phyloP scores from a whole-genome alignment of 2,329 filamentous ascomycete species.

The Fulvia fulva region DNA sequence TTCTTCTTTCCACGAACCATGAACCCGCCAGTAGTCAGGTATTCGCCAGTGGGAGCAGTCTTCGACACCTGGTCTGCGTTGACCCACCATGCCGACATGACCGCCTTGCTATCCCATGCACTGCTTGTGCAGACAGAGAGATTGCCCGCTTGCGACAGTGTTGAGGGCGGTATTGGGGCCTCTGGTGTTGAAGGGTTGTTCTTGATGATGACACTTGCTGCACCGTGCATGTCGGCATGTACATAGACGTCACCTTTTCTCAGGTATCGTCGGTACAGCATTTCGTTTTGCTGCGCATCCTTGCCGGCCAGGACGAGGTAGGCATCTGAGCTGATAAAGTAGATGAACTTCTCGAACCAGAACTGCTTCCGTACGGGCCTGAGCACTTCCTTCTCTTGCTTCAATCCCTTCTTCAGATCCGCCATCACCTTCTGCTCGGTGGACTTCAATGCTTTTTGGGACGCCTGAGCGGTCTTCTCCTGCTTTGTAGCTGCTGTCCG shows the following conservation, averaged over 20 bases:
- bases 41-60: constrained; percentile 73
- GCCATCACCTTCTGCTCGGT: constrained; percentile 83
- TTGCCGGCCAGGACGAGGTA: constrained; percentile 85
- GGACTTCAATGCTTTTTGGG: constrained; percentile 77
- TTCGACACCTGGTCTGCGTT: constrained; percentile 87
- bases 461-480: constrained; percentile 78
- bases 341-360: constrained; percentile 97
- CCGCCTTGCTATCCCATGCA: constrained; percentile 94
- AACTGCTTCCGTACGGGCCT: constrained; percentile 76
- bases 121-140: constrained; percentile 78
- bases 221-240: constrained; percentile 82
- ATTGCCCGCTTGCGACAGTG: constrained; percentile 82
- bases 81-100: constrained; percentile 97
- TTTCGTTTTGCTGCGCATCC: constrained; percentile 84
- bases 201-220: constrained; percentile 82
- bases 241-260: constrained; percentile 89
- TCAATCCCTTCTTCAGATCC: constrained; percentile 81
- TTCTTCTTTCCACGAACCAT: constrained; percentile 84
- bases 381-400: constrained; percentile 85
- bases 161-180: constrained; percentile 85
- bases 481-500: constrained; percentile 80
- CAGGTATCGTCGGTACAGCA: constrained; percentile 81
- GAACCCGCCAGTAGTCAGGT: constrained; percentile 73
- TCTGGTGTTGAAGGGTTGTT: constrained; percentile 74
- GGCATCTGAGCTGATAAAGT: constrained; percentile 93